These are phyloP conservation scores for Citrus hindsii DNA, from an alignment of 345 rosid species.

Conservation along the genomic window DNA sequence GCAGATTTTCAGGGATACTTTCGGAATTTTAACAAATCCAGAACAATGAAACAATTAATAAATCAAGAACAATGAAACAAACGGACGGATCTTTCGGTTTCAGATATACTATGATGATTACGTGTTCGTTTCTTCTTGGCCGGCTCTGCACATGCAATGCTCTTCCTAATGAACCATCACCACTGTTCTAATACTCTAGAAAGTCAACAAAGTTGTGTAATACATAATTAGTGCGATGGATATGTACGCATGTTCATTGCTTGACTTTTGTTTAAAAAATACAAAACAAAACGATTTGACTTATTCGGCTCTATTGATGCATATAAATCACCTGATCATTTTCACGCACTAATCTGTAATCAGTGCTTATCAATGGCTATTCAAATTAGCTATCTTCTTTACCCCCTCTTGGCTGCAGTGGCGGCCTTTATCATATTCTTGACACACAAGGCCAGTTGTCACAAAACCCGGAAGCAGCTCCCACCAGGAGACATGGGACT, in stretches of 20 bases:
- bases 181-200: background rate
- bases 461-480: conserved; percentile 29
- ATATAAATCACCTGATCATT: background rate
- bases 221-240: conserved; percentile 10
- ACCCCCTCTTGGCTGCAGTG: conserved; percentile 35
- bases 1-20: conserved; percentile 68
- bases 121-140: conserved; percentile 2
- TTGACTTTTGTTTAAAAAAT: conserved; percentile 21
- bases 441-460: conserved; percentile 22
- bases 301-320: background rate
- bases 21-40: background rate
- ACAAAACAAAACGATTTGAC: conserved; percentile 20
- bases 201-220: conserved; percentile 7
- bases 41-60: background rate
- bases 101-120: conserved; percentile 18
- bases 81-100: background rate
- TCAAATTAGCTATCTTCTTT: conserved; percentile 9
- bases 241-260: conserved; percentile 13
- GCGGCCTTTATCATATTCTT: conserved; percentile 36
- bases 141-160: conserved; percentile 27
- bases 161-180: background rate
- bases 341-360: too few species aligned
- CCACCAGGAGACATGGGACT: conserved; percentile 70
- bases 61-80: background rate
- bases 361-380: conserved; percentile 1